A percentile compares a stretch with the other conserved stretches of the same genome.
Conservation (phyloP, 345 rosid species). For the Pistacia integerrima region DNA sequence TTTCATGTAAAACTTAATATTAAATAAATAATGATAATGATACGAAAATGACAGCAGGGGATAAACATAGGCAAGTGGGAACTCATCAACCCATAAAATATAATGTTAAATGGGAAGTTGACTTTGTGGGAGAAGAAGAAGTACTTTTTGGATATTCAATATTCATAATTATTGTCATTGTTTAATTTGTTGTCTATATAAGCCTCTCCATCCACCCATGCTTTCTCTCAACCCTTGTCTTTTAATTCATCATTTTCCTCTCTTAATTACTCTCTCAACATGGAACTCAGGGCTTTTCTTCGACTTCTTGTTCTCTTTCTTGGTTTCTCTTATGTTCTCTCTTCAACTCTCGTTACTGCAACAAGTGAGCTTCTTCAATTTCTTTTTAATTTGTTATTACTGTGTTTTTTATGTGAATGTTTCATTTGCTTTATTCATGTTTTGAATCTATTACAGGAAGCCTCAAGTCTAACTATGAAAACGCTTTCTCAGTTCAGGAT, state of each 20-base stretch:
- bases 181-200: constrained; percentile 24
- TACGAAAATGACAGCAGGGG: constrained; percentile 23
- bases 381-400: not conserved
- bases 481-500: constrained; percentile 25
- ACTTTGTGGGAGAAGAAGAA: constrained; percentile 21
- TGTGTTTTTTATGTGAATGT: not conserved
- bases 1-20: too few relatives aligned
- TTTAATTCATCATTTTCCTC: not conserved
- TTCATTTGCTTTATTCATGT: not conserved
- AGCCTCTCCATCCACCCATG: not conserved
- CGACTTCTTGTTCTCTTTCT: constrained; percentile 32
- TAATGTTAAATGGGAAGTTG: constrained; percentile 32
- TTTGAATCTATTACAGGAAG: constrained; percentile 33
- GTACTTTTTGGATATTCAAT: not conserved
- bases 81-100: constrained; percentile 28
- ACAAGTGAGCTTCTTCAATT: constrained; percentile 28
- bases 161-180: constrained; percentile 1
- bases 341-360: constrained; percentile 34
- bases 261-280: not conserved
- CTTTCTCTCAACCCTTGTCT: constrained; percentile 14
- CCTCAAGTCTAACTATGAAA: constrained; percentile 35
- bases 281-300: constrained; percentile 25
- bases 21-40: too few relatives aligned
- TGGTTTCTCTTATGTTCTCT: constrained; percentile 34
- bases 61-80: constrained; percentile 40